Conservation (phyloP, 164 flowering plant genomes). For the grape (Vitis vinifera) region DNA sequence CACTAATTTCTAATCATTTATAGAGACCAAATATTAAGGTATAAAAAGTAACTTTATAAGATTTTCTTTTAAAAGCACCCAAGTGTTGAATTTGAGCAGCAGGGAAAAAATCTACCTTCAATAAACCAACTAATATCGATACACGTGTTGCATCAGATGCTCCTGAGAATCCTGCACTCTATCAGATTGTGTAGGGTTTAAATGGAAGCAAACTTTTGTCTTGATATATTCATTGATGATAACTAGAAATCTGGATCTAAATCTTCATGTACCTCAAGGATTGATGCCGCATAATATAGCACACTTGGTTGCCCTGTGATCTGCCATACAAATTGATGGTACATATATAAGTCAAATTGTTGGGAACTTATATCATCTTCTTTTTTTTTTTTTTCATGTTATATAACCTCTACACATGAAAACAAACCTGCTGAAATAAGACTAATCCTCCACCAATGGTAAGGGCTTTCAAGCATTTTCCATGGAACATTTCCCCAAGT, state of each 20-base stretch:
- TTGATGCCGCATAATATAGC: conserved; percentile 90
- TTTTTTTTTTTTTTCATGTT: background rate
- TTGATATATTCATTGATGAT: background rate
- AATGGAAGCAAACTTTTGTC: background rate
- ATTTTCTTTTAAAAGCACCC: too few species aligned
- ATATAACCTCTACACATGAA: background rate
- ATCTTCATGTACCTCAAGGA: conserved; percentile 63
- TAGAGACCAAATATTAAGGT: background rate
- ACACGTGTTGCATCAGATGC: conserved; percentile 95
- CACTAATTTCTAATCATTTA: too few species aligned
- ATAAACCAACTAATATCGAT: conserved; percentile 81
- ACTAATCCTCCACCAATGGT: conserved; percentile 84
- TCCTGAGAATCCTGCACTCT: conserved; percentile 97
- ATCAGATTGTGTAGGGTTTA: conserved; percentile 17
- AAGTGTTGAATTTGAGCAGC: background rate
- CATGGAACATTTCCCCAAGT: conserved; percentile 69
- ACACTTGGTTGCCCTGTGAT: conserved; percentile 99
- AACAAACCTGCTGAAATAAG: conserved; percentile 87
- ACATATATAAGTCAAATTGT: background rate
- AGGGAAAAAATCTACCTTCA: conserved; percentile 58
- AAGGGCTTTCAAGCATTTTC: conserved; percentile 93
- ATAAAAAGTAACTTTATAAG: too few species aligned
- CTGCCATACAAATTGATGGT: conserved; percentile 41
- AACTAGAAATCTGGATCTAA: background rate
- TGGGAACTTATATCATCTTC: background rate